phyloP scores from a whole-genome alignment of 2,329 filamentous ascomycete species.

The Botrytis porri region DNA sequence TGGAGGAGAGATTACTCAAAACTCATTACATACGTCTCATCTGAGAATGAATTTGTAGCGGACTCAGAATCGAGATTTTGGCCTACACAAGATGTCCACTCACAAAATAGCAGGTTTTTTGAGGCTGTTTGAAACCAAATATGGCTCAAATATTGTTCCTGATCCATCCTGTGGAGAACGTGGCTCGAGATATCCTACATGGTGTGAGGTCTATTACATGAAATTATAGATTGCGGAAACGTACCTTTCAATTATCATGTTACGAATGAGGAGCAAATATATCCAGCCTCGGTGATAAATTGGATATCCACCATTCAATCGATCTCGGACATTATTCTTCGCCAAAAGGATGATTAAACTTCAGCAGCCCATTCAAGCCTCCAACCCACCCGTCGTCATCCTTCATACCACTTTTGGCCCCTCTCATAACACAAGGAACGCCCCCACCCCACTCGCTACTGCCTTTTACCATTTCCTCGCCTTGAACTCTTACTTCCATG shows the following conservation, averaged over 20 bases:
- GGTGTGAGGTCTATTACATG: background rate
- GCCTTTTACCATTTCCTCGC: slow-evolving; percentile 66
- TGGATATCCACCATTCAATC: background rate
- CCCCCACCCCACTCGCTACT: slow-evolving; percentile 63
- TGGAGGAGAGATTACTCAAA: background rate
- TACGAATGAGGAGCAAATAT: background rate
- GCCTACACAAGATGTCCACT: background rate
- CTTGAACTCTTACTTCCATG: slow-evolving; percentile 84
- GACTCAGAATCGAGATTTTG: background rate
- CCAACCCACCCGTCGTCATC: slow-evolving; percentile 95
- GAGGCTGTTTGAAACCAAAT: background rate
- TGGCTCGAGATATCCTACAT: background rate
- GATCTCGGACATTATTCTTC: slow-evolving; percentile 43
- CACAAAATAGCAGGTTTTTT: background rate
- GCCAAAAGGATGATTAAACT: slow-evolving; percentile 97
- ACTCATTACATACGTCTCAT: background rate
- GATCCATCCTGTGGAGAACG: background rate
- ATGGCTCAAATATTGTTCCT: background rate
- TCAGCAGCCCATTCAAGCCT: slow-evolving; percentile 85
- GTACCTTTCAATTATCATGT: background rate
- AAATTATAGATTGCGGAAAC: background rate
- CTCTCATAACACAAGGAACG: slow-evolving; percentile 85
- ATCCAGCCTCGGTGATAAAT: background rate
- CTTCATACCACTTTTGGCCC: slow-evolving; percentile 46
- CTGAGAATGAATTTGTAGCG: background rate